These are phyloP conservation scores for Phytopythium helicoides DNA, from an alignment of 352 stramenopile species.

Conservation along the genomic window DNA sequence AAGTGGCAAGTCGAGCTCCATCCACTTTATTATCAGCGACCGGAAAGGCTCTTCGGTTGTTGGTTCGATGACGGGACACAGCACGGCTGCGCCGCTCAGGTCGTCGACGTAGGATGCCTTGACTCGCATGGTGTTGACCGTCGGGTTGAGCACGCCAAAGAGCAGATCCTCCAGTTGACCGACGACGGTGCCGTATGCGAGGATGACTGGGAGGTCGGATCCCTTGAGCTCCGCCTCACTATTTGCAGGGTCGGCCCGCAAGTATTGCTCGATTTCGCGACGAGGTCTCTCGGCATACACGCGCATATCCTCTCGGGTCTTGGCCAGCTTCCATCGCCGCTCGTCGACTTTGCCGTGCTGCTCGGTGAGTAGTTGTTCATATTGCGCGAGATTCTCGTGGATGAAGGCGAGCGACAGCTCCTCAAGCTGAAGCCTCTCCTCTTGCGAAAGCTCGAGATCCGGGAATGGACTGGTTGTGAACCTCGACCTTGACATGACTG, in stretches of 20 bases:
- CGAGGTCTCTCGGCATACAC: conserved; percentile 18
- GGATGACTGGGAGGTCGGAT: not conserved
- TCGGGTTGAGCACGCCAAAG: too few relatives aligned
- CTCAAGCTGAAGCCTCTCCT: conserved; percentile 19
- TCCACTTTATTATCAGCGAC: too few relatives aligned
- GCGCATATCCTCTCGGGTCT: too few relatives aligned
- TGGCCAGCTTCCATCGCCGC: conserved; percentile 19
- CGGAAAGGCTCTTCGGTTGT: too few relatives aligned
- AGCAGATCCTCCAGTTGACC: too few relatives aligned
- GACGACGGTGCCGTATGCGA: not conserved
- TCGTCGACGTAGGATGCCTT: too few relatives aligned
- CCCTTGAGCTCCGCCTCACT: not conserved
- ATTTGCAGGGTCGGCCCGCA: not conserved
- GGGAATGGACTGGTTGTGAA: conserved; percentile 20
- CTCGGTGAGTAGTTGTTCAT: conserved; percentile 23
- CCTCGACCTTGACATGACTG: conserved; percentile 5
- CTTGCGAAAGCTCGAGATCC: too few relatives aligned
- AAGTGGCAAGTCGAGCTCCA: too few relatives aligned
- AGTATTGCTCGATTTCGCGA: not conserved
- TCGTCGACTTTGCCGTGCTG: conserved; percentile 25
- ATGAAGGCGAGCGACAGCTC: conserved; percentile 16
- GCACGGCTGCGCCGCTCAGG: too few relatives aligned
- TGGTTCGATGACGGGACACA: too few relatives aligned
- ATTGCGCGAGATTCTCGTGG: conserved; percentile 14
- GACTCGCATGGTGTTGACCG: too few relatives aligned